Evolutionary conservation across 2,329 filamentous ascomycete species (phyloP).

Genomic region (Shiraia sp.): DNA sequence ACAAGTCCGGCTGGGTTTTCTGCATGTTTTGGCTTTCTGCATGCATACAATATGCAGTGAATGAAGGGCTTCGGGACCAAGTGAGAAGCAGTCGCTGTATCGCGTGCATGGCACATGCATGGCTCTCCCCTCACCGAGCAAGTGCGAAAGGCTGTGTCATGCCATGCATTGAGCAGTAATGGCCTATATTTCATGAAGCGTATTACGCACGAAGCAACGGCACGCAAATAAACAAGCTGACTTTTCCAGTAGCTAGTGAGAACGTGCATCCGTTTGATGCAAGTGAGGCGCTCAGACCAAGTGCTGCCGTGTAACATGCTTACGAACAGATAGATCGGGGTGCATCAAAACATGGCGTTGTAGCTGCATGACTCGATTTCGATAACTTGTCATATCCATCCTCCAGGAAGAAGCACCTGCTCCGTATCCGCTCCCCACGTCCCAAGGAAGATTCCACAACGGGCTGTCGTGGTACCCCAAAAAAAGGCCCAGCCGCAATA

Average conservation of each 20-base stretch:
- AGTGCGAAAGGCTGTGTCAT: background rate
- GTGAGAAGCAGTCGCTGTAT: background rate
- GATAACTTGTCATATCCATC: background rate
- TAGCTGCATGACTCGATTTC: background rate
- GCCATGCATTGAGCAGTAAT: background rate
- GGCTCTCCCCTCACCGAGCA: background rate
- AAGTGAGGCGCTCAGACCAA: background rate
- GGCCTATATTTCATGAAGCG: no score
- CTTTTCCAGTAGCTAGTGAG: no score
- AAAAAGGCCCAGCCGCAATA: slow-evolving; percentile 1
- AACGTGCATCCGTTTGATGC: background rate
- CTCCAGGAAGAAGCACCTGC: background rate
- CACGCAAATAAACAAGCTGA: no score
- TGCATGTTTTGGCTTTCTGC: background rate
- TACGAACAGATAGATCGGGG: background rate
- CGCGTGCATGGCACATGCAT: slow-evolving; percentile 1
- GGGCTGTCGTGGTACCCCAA: background rate
- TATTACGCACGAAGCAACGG: no score
- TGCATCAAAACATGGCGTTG: no score
- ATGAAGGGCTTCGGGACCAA: background rate
- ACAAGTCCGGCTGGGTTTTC: background rate
- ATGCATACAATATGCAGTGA: background rate
- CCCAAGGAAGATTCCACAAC: background rate
- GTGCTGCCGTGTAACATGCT: background rate
- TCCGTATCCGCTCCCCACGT: background rate